Evolutionary conservation across 768 basidiomycete species (phyloP).

Genomic region (Agrocybe chaxingu): DNA sequence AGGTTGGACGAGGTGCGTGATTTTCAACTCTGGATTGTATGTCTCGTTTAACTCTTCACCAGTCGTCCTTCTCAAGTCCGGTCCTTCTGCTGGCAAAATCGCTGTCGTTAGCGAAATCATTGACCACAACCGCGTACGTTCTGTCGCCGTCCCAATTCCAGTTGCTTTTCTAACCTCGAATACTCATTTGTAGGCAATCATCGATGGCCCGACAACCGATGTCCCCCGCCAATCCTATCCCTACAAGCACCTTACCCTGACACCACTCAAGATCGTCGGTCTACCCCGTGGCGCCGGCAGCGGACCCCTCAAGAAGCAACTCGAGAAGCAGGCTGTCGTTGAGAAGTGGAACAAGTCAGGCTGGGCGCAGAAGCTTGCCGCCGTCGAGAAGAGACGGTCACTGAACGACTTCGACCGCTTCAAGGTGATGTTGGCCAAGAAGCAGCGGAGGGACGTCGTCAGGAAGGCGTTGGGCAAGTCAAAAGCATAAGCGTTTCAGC

Average conservation of each 20-base stretch:
- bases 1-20: slow-evolving; percentile 88
- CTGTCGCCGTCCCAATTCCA: not conserved
- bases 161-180: not conserved
- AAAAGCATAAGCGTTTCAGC: slow-evolving; percentile 10
- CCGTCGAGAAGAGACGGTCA: slow-evolving; percentile 67
- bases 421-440: slow-evolving; percentile 85
- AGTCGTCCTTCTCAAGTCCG: slow-evolving; percentile 93
- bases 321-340: slow-evolving; percentile 81
- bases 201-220: slow-evolving; percentile 89
- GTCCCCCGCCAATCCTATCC: slow-evolving; percentile 92
- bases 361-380: slow-evolving; percentile 87
- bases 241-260: slow-evolving; percentile 91
- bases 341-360: slow-evolving; percentile 86
- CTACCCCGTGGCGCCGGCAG: slow-evolving; percentile 88
- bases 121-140: slow-evolving; percentile 93
- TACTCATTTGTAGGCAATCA: slow-evolving; percentile 65
- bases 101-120: slow-evolving; percentile 97
- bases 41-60: slow-evolving; percentile 1
- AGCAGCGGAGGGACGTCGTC: slow-evolving; percentile 75
- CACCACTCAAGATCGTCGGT: slow-evolving; percentile 74
- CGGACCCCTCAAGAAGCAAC: slow-evolving; percentile 76
- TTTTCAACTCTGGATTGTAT: not conserved
- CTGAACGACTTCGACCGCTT: slow-evolving; percentile 93
- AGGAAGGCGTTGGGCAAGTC: slow-evolving; percentile 66
- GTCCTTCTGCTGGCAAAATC: slow-evolving; percentile 82